These are phyloP conservation scores for Naganishia vaughanmartiniae DNA, from an alignment of 768 basidiomycete species.

Conservation along the genomic window DNA sequence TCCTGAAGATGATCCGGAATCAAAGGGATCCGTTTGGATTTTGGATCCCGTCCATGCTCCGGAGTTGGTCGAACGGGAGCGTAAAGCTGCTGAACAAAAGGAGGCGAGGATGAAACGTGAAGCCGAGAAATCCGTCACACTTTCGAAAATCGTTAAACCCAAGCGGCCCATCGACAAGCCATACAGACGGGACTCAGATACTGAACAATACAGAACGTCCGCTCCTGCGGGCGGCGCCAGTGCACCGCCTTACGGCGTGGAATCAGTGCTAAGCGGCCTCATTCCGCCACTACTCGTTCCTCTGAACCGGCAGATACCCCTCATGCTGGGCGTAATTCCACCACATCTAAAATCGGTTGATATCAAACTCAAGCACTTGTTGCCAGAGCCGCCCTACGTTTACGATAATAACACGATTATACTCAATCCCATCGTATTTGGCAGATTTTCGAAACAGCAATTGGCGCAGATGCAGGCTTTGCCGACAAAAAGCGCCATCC, in stretches of 20 bases:
- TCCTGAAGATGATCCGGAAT: conserved; percentile 63
- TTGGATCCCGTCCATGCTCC: conserved; percentile 64
- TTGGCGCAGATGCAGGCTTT: conserved; percentile 72
- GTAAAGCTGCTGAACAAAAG: conserved; percentile 35
- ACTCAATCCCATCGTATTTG: conserved; percentile 80
- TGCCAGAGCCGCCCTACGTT: conserved; percentile 63
- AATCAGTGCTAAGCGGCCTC: conserved; percentile 13
- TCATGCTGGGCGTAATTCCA: conserved; percentile 67
- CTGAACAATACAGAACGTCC: not conserved
- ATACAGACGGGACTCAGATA: conserved; percentile 1
- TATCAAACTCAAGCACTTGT: conserved; percentile 26
- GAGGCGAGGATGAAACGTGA: conserved; percentile 30
- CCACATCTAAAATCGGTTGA: conserved; percentile 32
- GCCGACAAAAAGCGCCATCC: conserved; percentile 76
- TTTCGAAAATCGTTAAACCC: conserved; percentile 19
- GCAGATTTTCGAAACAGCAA: conserved; percentile 69
- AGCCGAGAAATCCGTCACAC: conserved; percentile 6
- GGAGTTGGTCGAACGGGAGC: conserved; percentile 51
- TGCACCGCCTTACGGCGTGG: conserved; percentile 1
- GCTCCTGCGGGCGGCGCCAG: not conserved
- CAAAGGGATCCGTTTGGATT: conserved; percentile 92
- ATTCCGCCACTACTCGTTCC: conserved; percentile 32
- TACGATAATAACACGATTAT: conserved; percentile 79
- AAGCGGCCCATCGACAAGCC: conserved; percentile 9
- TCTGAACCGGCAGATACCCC: conserved; percentile 58